These are phyloP conservation scores for Trichoderma virens DNA, from an alignment of 495 filamentous ascomycete species.

Conservation along the genomic window DNA sequence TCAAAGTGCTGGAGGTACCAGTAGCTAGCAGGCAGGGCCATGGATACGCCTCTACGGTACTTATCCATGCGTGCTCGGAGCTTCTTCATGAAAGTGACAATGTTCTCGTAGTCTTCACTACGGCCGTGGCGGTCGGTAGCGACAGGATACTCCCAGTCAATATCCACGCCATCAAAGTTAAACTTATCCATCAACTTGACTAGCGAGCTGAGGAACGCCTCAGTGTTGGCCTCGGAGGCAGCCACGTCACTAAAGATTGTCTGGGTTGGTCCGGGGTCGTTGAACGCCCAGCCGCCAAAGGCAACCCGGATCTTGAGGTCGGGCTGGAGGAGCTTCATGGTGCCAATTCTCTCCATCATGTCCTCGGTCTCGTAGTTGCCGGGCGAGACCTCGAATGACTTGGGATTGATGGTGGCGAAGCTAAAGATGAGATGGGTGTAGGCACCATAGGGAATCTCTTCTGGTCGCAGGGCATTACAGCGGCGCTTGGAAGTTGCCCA, in stretches of 20 bases:
- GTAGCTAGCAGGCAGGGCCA: neutral
- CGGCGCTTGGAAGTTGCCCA: conserved; percentile 9
- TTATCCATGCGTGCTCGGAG: conserved; percentile 13
- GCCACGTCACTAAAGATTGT: conserved; percentile 15
- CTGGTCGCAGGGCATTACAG: conserved; percentile 13
- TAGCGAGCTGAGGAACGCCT: conserved; percentile 37
- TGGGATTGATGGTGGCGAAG: conserved; percentile 19
- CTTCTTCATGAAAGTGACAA: conserved; percentile 26
- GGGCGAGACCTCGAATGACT: conserved; percentile 13
- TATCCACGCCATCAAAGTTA: conserved; percentile 48
- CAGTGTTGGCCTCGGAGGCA: conserved; percentile 25
- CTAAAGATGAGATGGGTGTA: conserved; percentile 23
- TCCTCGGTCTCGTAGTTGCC: neutral
- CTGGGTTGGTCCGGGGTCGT: conserved; percentile 25
- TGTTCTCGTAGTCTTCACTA: conserved; percentile 32
- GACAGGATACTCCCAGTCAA: too few species aligned
- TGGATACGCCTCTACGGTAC: neutral
- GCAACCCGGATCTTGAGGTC: conserved; percentile 29
- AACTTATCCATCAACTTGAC: conserved; percentile 36
- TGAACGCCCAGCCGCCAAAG: conserved; percentile 39
- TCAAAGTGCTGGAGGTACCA: conserved; percentile 51
- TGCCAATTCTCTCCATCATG: conserved; percentile 22
- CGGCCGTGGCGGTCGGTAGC: conserved; percentile 30
- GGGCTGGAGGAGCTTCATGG: conserved; percentile 20
- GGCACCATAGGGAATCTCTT: conserved; percentile 11